Evolutionary conservation across 495 filamentous ascomycete species (phyloP).

Genomic region (Penicillium chermesinum): DNA sequence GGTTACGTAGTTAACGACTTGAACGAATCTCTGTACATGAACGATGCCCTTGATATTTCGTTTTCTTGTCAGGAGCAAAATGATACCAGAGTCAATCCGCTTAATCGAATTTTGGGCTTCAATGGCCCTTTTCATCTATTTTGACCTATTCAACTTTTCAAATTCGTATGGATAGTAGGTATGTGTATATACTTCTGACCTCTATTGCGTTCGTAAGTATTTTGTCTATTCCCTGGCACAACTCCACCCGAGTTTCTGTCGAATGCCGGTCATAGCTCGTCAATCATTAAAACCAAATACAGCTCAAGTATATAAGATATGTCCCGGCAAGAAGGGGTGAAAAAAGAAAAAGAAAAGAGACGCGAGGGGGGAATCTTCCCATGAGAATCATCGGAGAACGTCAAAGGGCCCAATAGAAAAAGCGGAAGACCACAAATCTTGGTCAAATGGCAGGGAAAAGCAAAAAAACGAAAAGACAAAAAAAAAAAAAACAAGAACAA

Average conservation of each 20-base stretch:
- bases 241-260: constrained; percentile 1
- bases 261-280: constrained; percentile 24
- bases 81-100: constrained; percentile 15
- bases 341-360: background rate
- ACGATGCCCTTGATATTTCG: constrained; percentile 3
- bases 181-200: too few relatives aligned
- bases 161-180: too few relatives aligned
- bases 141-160: background rate
- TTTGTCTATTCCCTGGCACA: background rate
- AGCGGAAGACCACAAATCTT: background rate
- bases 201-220: too few relatives aligned
- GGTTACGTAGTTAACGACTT: constrained; percentile 7
- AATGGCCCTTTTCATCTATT: background rate
- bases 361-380: too few relatives aligned
- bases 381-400: too few relatives aligned
- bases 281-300: constrained; percentile 4
- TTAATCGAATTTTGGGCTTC: background rate
- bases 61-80: constrained; percentile 11
- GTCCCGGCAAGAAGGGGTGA: background rate
- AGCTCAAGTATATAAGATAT: background rate
- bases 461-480: too few relatives aligned
- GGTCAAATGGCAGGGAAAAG: background rate
- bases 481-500: constrained; percentile 12
- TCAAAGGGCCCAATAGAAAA: background rate
- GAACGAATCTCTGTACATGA: constrained; percentile 15